Evolutionary conservation across 495 filamentous ascomycete genomes (phyloP), one percentile per base, ranked within the genome.

Genomic region (Rhizodiscina lignyota): DNA sequence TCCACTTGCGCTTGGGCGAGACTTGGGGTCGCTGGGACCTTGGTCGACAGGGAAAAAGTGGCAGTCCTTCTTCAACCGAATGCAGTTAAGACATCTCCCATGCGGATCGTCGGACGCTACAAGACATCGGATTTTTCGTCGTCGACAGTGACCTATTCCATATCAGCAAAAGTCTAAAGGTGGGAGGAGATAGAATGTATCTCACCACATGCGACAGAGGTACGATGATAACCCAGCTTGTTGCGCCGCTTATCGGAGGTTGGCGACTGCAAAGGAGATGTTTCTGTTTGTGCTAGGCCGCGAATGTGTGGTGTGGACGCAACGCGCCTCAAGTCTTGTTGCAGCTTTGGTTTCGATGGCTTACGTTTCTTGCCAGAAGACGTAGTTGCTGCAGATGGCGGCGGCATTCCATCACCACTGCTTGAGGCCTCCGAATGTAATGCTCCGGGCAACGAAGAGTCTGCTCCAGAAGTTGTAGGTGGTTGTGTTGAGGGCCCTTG

Each of bases 151-250:
- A 24, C 79, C 89, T 96, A 44, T 37, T 8, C 8, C 13, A 13
- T 13, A 13, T 8, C 13, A 8, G 8, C 13, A 8, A 8, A 8
- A 8, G 8, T 27, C 24, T 8, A 27, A 8, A 8, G 13, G 24
- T 13, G 8, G 24, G 8, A 8, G 16, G 28, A 13, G n/a, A 24
- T 28, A 22, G 30, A 21, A 29, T 8, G 13, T 21, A 19, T 31
- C 85, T 74, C 68, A 97, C 89, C 80, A 67, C 89, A 97, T 45
- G 89, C 89, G 54, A 96, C 83, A 37, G 89, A 92, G 23, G 85
- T 94, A 39, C 89, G 77, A 64, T 94, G 87, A 56, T 97, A 97
- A 21, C 89, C 89, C 35, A 97, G 66, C 59, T 92, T 96, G 55
- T 96, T 97, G 47, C 89, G 77, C 55, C 81, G 79, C 60, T 89